Evolutionary conservation across 352 stramenopile genomes (phyloP).

Genomic region (Phytophthora pinifolia): DNA sequence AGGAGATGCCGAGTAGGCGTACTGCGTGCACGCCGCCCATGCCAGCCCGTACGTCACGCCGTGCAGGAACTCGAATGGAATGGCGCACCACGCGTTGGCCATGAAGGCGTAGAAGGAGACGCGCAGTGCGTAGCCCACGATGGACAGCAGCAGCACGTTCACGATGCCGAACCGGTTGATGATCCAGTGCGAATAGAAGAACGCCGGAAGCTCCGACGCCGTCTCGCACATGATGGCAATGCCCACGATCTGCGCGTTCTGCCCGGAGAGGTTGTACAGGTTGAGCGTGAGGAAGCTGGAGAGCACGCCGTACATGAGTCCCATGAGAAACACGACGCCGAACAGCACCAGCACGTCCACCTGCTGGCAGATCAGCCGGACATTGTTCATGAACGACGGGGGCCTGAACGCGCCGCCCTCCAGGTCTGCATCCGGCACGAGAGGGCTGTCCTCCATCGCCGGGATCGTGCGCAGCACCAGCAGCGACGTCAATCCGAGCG

Average conservation of each 20-base stretch:
- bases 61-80: conserved; percentile 83
- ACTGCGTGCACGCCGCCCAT: conserved; percentile 76
- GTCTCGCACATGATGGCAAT: conserved; percentile 82
- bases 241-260: conserved; percentile 78
- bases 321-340: conserved; percentile 76
- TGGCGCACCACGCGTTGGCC: conserved; percentile 75
- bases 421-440: conserved; percentile 24
- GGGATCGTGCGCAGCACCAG: conserved; percentile 67
- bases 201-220: conserved; percentile 73
- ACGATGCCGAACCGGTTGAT: conserved; percentile 72
- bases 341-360: conserved; percentile 70
- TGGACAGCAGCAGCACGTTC: conserved; percentile 72
- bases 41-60: conserved; percentile 72
- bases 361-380: conserved; percentile 37
- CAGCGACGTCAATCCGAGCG: conserved; percentile 51
- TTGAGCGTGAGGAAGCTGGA: conserved; percentile 86
- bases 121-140: conserved; percentile 63
- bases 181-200: conserved; percentile 77
- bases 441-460: conserved; percentile 37
- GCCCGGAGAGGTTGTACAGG: conserved; percentile 74
- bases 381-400: conserved; percentile 49
- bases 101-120: conserved; percentile 78
- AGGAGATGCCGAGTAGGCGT: conserved; percentile 67
- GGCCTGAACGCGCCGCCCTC: conserved; percentile 14
- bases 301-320: conserved; percentile 79